Evolutionary conservation across 1,284 basidiomycete genomes (phyloP).

Genomic region (Tausonia pullulans): DNA sequence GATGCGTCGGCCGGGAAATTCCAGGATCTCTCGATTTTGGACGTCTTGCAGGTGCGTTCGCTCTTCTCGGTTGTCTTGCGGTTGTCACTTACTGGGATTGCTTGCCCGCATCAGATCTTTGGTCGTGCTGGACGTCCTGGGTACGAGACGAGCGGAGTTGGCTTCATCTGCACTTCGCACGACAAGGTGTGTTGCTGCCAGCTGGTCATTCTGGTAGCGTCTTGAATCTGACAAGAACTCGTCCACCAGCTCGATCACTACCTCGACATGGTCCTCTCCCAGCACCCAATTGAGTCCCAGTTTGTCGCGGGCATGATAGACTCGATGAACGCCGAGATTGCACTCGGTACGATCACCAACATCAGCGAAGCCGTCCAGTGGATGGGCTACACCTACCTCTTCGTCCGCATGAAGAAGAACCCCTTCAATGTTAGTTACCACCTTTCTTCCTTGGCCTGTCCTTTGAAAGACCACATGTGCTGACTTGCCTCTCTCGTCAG

Average conservation of each 20-base stretch:
- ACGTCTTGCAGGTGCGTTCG: conserved; percentile 65
- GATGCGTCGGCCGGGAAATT: conserved; percentile 80
- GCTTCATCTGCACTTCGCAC: conserved; percentile 88
- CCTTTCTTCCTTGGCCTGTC: too few relatives aligned
- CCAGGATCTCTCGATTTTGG: conserved; percentile 85
- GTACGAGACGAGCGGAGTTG: conserved; percentile 87
- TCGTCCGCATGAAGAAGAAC: conserved; percentile 89
- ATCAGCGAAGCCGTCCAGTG: conserved; percentile 81
- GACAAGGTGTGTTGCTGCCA: conserved; percentile 48
- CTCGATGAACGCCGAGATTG: conserved; percentile 88
- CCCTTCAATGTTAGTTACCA: conserved; percentile 46
- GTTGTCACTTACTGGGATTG: neutral
- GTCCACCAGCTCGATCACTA: conserved; percentile 60
- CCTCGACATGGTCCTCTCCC: conserved; percentile 74
- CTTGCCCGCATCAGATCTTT: conserved; percentile 52
- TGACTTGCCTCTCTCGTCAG: neutral
- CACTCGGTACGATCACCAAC: conserved; percentile 86
- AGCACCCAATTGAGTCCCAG: conserved; percentile 96
- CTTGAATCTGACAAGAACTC: neutral
- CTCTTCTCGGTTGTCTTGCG: neutral
- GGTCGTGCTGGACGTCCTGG: conserved; percentile 96
- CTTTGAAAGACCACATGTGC: too few relatives aligned
- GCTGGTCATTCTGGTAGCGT: too few relatives aligned
- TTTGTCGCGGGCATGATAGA: conserved; percentile 81
- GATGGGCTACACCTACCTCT: conserved; percentile 96